phyloP scores from a whole-genome alignment of 106 monocot species.

The Allium fistulosum region DNA sequence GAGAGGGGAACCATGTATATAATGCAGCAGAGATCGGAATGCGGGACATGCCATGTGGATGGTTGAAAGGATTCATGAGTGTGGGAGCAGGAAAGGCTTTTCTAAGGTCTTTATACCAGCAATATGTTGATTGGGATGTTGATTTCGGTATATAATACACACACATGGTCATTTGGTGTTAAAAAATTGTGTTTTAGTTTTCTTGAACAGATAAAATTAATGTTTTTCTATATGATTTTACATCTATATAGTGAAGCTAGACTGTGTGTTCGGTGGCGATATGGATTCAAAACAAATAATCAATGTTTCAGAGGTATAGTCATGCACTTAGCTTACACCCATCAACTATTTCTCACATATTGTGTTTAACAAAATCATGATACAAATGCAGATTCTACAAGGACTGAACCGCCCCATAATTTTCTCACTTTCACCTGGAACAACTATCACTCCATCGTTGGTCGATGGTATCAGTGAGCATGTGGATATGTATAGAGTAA shows the following conservation, averaged over 20 bases:
- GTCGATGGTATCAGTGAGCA: constrained; percentile 34
- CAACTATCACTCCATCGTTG: constrained; percentile 47
- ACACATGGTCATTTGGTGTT: too few relatives aligned
- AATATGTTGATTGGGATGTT: constrained; percentile 92
- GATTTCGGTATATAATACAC: constrained; percentile 64
- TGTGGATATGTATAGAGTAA: constrained; percentile 92
- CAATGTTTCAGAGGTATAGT: constrained; percentile 65
- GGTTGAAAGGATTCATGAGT: constrained; percentile 99
- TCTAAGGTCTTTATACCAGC: constrained; percentile 73
- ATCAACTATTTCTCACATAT: not conserved
- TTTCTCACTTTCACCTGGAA: constrained; percentile 83
- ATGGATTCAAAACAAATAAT: constrained; percentile 63
- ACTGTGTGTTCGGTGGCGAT: constrained; percentile 93
- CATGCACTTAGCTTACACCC: not conserved
- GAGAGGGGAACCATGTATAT: constrained; percentile 43
- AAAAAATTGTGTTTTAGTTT: too few relatives aligned
- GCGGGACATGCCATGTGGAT: constrained; percentile 54
- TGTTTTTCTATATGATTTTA: too few relatives aligned
- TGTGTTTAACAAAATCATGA: not conserved
- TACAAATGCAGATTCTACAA: constrained; percentile 40
- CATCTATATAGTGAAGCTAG: constrained; percentile 63
- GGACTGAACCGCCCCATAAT: constrained; percentile 61
- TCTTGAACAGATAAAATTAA: too few relatives aligned
- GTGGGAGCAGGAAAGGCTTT: constrained; percentile 76
- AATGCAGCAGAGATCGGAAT: constrained; percentile 60